Evolutionary conservation across 1,139 yeast species (phyloP), one percentile per base, ranked within the genome.

Genomic region (Geotrichum australiense): DNA sequence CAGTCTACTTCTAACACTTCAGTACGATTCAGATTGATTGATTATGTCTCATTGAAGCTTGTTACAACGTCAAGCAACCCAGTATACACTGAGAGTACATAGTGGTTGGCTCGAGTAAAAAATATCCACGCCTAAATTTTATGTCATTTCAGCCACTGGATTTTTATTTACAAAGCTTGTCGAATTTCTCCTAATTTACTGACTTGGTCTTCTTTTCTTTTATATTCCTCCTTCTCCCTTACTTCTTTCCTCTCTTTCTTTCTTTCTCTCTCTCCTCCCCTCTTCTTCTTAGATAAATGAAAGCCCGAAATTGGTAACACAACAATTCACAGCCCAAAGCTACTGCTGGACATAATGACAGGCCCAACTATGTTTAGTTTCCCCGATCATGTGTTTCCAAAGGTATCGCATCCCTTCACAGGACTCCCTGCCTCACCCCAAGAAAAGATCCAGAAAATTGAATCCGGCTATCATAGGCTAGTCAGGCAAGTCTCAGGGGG

Each of bases 301-400:
- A 8, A 19, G 15, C 26, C 5, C 29, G 8, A 26, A 16, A 10
- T 16, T 10, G 5, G 5, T 16, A 14, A 16, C 5, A 10, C 5
- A 5, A 14, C 6, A n/a, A 26, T 6, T 5, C 5, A 6, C 8
- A 5, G 5, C 11, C 29, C 11, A 6, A 14, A 26, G 11, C n/a
- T 10, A 5, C 8, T 26, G 29, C 2, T 28, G 4, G 16, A 5
- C 30, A 23, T 25, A 43, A 29, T 50, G 53, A 39, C 39, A 8
- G 20, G 5, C 19, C 36, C 26, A 24, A 14, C 11, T 6, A 25
- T 41, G 42, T 61, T 61, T 38, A 42, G 25, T 23, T 61, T 51
- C 47, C 63, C 64, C 6, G 63, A 60, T 43, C 45, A 50, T 25
- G 47, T 59, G 30, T 61, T 61, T 35, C 65, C 65, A 0, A 46